Evolutionary conservation across 768 basidiomycete species (phyloP).

Genomic region (Xerocomus spinulosus): DNA sequence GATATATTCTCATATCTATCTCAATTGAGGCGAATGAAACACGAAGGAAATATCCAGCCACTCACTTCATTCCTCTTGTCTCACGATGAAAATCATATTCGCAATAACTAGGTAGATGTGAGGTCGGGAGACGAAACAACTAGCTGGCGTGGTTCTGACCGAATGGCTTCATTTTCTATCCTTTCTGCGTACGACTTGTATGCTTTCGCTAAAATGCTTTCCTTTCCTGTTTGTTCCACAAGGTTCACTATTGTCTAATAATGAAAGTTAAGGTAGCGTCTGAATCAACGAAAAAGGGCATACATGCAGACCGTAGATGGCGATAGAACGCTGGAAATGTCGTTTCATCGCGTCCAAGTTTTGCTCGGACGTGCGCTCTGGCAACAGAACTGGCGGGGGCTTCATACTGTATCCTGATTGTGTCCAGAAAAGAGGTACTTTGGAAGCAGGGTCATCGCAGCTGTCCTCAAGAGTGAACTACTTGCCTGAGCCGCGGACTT

Average conservation of each 20-base stretch:
- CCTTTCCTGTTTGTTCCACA: slow-evolving; percentile 88
- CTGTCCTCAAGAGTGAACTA: background rate
- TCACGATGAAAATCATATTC: slow-evolving; percentile 94
- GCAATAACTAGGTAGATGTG: slow-evolving; percentile 46
- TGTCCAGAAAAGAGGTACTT: slow-evolving; percentile 92
- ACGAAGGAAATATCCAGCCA: slow-evolving; percentile 5
- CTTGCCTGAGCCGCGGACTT: slow-evolving; percentile 86
- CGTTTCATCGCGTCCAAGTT: slow-evolving; percentile 64
- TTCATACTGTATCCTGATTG: slow-evolving; percentile 85
- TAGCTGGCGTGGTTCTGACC: slow-evolving; percentile 38
- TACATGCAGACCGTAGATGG: slow-evolving; percentile 77
- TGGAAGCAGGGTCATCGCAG: slow-evolving; percentile 5
- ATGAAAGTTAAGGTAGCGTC: slow-evolving; percentile 3
- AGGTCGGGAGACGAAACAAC: background rate
- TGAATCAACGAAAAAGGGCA: slow-evolving; percentile 16
- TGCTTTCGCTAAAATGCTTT: slow-evolving; percentile 71
- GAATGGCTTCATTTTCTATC: slow-evolving; percentile 49
- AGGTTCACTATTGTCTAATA: slow-evolving; percentile 78
- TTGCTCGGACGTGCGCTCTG: slow-evolving; percentile 70
- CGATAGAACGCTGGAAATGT: slow-evolving; percentile 65
- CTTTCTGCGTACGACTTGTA: slow-evolving; percentile 68
- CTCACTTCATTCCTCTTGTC: slow-evolving; percentile 91
- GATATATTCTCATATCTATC: slow-evolving; percentile 85
- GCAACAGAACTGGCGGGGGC: slow-evolving; percentile 73
- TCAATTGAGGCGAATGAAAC: slow-evolving; percentile 3